Evolutionary conservation across 306 rosid species (phyloP), one percentile per base, ranked within the genome.

Genomic region (Quercus gilva): DNA sequence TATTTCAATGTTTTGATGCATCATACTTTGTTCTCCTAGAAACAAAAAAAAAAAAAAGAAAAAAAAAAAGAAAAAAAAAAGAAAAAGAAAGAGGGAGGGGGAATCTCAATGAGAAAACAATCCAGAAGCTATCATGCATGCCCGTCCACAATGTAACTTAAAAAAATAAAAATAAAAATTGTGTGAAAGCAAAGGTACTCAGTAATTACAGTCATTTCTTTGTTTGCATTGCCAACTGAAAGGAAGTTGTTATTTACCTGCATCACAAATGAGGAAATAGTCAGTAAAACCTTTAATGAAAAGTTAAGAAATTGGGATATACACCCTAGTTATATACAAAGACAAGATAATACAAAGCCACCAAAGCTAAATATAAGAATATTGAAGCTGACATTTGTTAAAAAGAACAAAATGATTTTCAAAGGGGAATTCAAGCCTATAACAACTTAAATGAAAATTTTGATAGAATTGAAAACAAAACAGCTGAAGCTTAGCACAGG

Each of bases 161-260:
- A 37, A 37, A 37, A 37, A 37, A 37, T 6, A 37, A 35, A 35
- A 35, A 35, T 1, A 37, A 37, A 41, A 41, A 41, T 7, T 8
- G 3, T 15, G 45, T 13, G 23, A 9, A 57, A 56, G 78, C 20
- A 57, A 65, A 43, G 63, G 76, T 57, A 37, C 28, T 71, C 51
- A 56, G 82, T 45, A 69, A 51, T 87, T 92, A 95, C 99, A 84
- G 88, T 89, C 74, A 95, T 84, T 91, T 91, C 98, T 88, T 80
- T 95, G 84, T 92, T 89, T 84, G 90, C 94, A 71, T 92, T 95
- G 83, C 99, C 99, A 81, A 85, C 97, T 55, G 99, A 92, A 83
- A 95, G 92, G 79, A 95, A 91, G 90, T 95, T 95, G 86, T 95
- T 95, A 89, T 95, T 95, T 89, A 91, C 99, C 99, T 92, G 93